Percentiles rank a stretch among this genome's conserved stretches.
Evolutionary conservation across 306 rosid genomes (phyloP).

Genomic region (Castanospermum australe): DNA sequence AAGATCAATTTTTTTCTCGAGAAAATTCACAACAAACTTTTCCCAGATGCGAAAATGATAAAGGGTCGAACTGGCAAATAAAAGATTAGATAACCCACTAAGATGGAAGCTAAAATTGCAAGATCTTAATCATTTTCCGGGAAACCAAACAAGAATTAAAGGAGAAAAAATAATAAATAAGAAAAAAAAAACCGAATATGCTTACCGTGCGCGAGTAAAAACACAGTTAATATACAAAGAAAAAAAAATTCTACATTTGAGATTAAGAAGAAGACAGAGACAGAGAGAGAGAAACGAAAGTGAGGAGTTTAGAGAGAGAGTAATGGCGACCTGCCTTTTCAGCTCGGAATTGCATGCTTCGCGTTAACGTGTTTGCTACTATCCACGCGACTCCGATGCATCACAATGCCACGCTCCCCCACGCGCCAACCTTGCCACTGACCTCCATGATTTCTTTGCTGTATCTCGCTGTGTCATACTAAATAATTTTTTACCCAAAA

Average conservation of each 20-base stretch:
- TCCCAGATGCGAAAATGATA: conserved; percentile 19
- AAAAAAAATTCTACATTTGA: conserved; percentile 59
- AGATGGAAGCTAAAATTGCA: conserved; percentile 20
- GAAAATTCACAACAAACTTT: not conserved
- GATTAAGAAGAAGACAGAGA: conserved; percentile 24
- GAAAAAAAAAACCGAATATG: conserved; percentile 19
- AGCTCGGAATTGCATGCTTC: conserved; percentile 40
- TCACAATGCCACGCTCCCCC: not conserved
- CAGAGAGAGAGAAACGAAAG: conserved; percentile 9
- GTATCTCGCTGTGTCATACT: too few relatives aligned
- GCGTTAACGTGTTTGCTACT: conserved; percentile 26
- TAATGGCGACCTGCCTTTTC: conserved; percentile 7
- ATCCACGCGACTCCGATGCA: conserved; percentile 25
- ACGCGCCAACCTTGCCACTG: conserved; percentile 22
- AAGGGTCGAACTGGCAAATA: not conserved
- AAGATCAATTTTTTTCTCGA: not conserved
- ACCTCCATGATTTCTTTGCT: too few relatives aligned
- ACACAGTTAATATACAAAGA: conserved; percentile 8
- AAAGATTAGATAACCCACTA: not conserved
- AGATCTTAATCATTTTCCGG: conserved; percentile 41
- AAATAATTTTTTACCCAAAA: too few relatives aligned
- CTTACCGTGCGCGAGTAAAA: conserved; percentile 49
- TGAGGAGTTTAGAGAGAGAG: not conserved
- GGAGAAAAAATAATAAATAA: not conserved
- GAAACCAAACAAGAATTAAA: conserved; percentile 6